Evolutionary conservation across 306 rosid genomes (phyloP).

Genomic region (Dryas alaskensis): DNA sequence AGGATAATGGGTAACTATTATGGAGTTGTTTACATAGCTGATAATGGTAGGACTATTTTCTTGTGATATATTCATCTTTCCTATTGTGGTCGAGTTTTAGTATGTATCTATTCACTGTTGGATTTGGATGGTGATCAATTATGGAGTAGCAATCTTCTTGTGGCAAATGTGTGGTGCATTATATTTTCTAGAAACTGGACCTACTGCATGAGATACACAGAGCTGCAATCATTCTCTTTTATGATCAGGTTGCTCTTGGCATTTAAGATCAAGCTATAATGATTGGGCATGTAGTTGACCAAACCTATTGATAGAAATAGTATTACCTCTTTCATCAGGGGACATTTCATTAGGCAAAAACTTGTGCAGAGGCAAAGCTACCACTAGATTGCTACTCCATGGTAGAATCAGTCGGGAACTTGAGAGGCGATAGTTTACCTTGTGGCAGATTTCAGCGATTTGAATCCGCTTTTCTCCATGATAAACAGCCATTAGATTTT

Average conservation of each 20-base stretch:
- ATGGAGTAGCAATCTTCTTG: background rate
- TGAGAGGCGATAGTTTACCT: background rate
- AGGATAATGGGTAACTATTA: background rate
- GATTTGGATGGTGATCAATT: background rate
- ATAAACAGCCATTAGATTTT: background rate
- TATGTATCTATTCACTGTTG: background rate
- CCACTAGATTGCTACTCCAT: background rate
- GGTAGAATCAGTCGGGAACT: background rate
- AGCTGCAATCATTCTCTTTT: background rate
- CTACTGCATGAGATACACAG: background rate
- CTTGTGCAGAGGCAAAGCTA: background rate
- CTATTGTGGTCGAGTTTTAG: background rate
- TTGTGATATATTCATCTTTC: background rate
- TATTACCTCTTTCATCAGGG: background rate
- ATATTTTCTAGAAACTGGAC: background rate
- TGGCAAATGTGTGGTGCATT: too few relatives aligned
- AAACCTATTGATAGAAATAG: too few relatives aligned
- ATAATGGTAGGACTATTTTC: background rate
- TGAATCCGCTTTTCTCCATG: background rate
- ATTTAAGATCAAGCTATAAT: background rate
- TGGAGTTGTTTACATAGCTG: background rate
- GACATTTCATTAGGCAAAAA: background rate
- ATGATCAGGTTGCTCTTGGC: background rate
- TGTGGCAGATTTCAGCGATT: background rate
- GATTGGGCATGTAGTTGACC: background rate